Evolutionary conservation across 305 asterid genomes (phyloP).

Genomic region (Striga hermonthica): DNA sequence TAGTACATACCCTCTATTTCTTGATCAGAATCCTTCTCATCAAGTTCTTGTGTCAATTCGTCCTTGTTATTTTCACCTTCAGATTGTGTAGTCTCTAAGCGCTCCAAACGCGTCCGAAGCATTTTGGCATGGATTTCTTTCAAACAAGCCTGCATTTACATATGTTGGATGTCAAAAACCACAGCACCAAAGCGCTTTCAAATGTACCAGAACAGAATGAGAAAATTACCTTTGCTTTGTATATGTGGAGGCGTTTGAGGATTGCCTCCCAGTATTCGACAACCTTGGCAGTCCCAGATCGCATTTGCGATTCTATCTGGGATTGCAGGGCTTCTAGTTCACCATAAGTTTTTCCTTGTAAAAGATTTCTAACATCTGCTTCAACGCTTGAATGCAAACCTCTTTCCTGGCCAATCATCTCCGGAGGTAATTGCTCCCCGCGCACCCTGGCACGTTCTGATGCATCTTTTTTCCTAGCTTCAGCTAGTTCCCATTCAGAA

Average conservation of each 20-base stretch:
- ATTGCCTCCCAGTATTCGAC: conserved; percentile 81
- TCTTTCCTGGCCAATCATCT: conserved; percentile 62
- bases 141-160: conserved; percentile 59
- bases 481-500: conserved; percentile 74
- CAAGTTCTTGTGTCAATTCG: conserved; percentile 38
- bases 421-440: conserved; percentile 62
- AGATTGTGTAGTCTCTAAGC: conserved; percentile 43
- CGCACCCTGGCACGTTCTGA: conserved; percentile 69
- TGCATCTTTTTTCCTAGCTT: conserved; percentile 66
- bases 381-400: conserved; percentile 64
- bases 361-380: conserved; percentile 54
- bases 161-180: conserved; percentile 28
- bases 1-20: conserved; percentile 41
- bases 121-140: conserved; percentile 71
- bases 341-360: conserved; percentile 52
- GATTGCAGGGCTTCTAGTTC: conserved; percentile 53
- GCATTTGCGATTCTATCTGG: conserved; percentile 67
- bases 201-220: conserved; percentile 27
- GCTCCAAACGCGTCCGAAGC: conserved; percentile 63
- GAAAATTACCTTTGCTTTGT: conserved; percentile 66
- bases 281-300: conserved; percentile 68
- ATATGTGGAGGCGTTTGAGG: conserved; percentile 62
- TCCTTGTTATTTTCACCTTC: conserved; percentile 39
- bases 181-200: conserved; percentile 5
- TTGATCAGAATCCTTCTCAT: conserved; percentile 42